Base-by-base conservation (phyloP, 148 eudicot genomes). In the Chenopodium suecicum region DNA sequence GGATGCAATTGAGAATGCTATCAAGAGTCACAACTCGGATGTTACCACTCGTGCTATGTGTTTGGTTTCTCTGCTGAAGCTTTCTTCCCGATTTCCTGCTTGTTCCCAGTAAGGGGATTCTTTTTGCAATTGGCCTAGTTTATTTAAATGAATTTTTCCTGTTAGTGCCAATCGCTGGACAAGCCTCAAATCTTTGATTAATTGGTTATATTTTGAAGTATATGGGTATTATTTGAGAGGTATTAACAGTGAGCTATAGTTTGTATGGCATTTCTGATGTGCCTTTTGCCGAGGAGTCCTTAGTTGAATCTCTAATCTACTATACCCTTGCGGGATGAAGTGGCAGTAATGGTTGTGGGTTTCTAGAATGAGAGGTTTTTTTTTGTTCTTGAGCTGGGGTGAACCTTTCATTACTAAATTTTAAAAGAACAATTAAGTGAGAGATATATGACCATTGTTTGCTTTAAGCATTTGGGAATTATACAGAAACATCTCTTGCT, bases 11-110 rank as follows among this genome's bases (percentile, higher is more conserved):
- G 99, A 96, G 89, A 76, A 71, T 78, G 91, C 93, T 85, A 84
- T 91, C 74, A 92, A 87, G 83, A 89, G 84, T 84, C 97, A 92
- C 83, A 88, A 83, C 44, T 84, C 88, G 11, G 98, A 96, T 90
- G 91, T 90, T 71, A 94, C 91, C 60, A 92, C 97, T 80, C 88
- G 83, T 60, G 90, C 99, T 34, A 96, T 96, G 98, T 96, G 99
- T 90, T 85, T 96, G 88, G 82, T 85, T 88, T 89, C 97, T 84
- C 90, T 96, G 78, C 83, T 96, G 78, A 96, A 96, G 91, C 93
- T 96, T 76, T 96, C 99, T 78, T 90, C 92, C 75, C 98, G 99
- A 48, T 96, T 91, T 84, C 97, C 98, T 75, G 88, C 89, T 79
- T 96, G 94, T 86, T 88, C 97, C 52, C 89, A 86, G 99, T 96